Evolutionary conservation across 2,329 filamentous ascomycete genomes (phyloP).

Genomic region (Pleochaeta shiraiana): DNA sequence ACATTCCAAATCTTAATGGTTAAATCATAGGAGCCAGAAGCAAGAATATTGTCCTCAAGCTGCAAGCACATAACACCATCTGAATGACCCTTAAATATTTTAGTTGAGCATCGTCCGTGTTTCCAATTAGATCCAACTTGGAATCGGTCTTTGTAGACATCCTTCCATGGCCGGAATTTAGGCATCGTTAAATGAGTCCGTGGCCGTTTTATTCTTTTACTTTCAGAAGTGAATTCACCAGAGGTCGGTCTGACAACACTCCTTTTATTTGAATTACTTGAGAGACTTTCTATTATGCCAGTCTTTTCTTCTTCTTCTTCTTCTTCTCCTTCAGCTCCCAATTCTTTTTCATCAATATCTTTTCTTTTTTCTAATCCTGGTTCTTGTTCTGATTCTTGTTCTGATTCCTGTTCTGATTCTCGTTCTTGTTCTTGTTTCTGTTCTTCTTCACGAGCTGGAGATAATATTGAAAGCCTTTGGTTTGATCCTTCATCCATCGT

Average conservation of each 20-base stretch:
- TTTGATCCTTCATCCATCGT: conserved; percentile 36
- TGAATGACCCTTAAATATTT: conserved; percentile 64
- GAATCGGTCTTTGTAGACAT: conserved; percentile 87
- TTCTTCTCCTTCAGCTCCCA: too few species aligned
- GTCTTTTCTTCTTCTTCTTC: neutral
- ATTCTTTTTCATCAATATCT: neutral
- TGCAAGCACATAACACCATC: conserved; percentile 55
- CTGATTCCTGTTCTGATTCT: neutral
- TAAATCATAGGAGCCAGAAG: conserved; percentile 84
- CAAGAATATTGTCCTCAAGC: conserved; percentile 74
- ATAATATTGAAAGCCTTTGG: conserved; percentile 21
- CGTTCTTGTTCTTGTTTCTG: neutral
- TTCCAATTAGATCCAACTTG: conserved; percentile 98
- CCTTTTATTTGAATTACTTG: conserved; percentile 13
- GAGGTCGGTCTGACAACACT: conserved; percentile 9
- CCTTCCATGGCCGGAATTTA: conserved; percentile 67
- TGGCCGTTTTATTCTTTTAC: conserved; percentile 12
- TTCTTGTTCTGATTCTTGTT: neutral
- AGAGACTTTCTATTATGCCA: neutral
- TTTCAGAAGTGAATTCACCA: conserved; percentile 6
- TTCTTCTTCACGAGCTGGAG: conserved; percentile 21
- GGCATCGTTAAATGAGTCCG: conserved; percentile 19
- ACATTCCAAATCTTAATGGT: conserved; percentile 96
- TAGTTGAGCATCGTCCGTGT: conserved; percentile 70
- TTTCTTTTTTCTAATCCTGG: neutral